phyloP scores from a whole-genome alignment of 495 filamentous ascomycete species.

The Penicillium riverlandense region DNA sequence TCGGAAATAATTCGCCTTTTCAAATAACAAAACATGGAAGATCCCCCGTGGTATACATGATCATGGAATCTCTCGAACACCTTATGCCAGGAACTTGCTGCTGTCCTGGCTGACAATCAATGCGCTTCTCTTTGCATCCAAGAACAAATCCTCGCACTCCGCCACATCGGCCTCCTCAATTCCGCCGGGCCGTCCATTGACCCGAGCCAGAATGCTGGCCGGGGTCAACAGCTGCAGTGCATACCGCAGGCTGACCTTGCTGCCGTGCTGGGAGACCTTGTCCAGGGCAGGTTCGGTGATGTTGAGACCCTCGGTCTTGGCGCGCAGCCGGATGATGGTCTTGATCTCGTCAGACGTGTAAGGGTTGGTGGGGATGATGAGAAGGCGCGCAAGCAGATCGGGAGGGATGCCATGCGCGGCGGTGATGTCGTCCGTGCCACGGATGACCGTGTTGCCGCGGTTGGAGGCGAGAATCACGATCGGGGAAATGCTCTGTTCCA shows the following conservation, averaged over 20 bases:
- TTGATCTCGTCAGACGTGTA: slow-evolving; percentile 84
- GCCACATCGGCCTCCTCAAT: slow-evolving; percentile 77
- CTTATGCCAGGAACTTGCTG: slow-evolving; percentile 53
- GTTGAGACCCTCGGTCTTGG: slow-evolving; percentile 69
- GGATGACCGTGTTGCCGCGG: slow-evolving; percentile 82
- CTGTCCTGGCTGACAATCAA: slow-evolving; percentile 57
- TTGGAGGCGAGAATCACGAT: slow-evolving; percentile 98
- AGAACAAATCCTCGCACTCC: slow-evolving; percentile 86
- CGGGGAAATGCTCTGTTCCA: slow-evolving; percentile 87
- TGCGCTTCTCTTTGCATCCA: slow-evolving; percentile 83
- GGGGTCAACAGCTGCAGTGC: slow-evolving; percentile 89
- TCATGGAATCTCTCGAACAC: slow-evolving; percentile 10
- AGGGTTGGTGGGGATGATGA: slow-evolving; percentile 88
- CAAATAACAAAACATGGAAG: slow-evolving; percentile 13
- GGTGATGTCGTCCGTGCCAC: slow-evolving; percentile 72
- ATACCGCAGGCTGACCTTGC: slow-evolving; percentile 82
- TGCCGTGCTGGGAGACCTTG: slow-evolving; percentile 77
- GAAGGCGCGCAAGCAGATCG: slow-evolving; percentile 82
- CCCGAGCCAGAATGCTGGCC: slow-evolving; percentile 61
- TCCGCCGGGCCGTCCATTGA: slow-evolving; percentile 59
- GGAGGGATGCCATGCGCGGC: slow-evolving; percentile 90
- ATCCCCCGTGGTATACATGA: slow-evolving; percentile 20
- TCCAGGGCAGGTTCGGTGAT: slow-evolving; percentile 79
- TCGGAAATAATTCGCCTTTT: slow-evolving; percentile 23
- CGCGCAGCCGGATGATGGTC: slow-evolving; percentile 76